Evolutionary conservation across 129 eudicot species (phyloP).

Genomic region (Flaveria ramosissima): DNA sequence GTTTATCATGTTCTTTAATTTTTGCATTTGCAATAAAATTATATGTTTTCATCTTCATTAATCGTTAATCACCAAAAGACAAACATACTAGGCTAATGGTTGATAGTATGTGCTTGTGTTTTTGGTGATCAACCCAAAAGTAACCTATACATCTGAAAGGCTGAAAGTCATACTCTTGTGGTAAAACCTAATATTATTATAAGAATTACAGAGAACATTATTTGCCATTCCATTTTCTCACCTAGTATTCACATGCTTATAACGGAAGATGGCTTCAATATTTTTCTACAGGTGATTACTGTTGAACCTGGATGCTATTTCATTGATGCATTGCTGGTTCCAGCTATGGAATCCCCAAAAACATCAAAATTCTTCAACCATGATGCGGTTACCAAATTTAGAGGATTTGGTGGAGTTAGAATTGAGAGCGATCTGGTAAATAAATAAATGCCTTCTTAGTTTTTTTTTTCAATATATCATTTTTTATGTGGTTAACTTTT

Average conservation of each 20-base stretch:
- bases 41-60: not conserved
- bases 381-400: slow-evolving; percentile 60
- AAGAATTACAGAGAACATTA: not conserved
- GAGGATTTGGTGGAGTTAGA: slow-evolving; percentile 93
- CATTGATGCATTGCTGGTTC: slow-evolving; percentile 72
- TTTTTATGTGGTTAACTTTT: not conserved
- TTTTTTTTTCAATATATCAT: slow-evolving; percentile 5
- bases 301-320: slow-evolving; percentile 99
- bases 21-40: slow-evolving; percentile 16
- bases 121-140: slow-evolving; percentile 5
- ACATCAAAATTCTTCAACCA: slow-evolving; percentile 72
- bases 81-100: not conserved
- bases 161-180: not conserved
- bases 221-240: not conserved
- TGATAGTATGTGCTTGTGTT: not conserved
- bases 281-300: slow-evolving; percentile 70
- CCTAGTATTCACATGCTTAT: not conserved
- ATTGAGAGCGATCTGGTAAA: slow-evolving; percentile 95
- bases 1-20: slow-evolving; percentile 11
- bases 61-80: not conserved
- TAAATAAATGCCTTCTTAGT: not conserved
- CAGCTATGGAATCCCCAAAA: slow-evolving; percentile 72
- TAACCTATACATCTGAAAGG: not conserved
- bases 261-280: slow-evolving; percentile 18
- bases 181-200: not conserved